Evolutionary conservation across 257 asterid genomes (phyloP), one percentile per base, ranked within the genome.

Genomic region (Petrea volubilis): DNA sequence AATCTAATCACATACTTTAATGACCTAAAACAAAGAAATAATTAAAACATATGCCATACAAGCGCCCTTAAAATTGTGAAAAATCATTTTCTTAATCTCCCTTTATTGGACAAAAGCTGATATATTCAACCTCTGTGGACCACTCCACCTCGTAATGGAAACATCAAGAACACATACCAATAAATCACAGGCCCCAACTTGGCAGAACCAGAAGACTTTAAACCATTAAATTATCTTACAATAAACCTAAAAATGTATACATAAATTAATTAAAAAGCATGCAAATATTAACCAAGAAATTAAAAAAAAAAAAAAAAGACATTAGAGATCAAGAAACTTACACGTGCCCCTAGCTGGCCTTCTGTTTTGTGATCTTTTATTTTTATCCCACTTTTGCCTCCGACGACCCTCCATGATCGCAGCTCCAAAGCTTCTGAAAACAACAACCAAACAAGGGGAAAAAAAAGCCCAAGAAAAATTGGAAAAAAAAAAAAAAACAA

Each of bases 401-500:
- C 85, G 78, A 63, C 78, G 75, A 60, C 43, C 66, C 25, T 83
- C 84, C 88, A 83, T 83, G 71, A 71, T 67, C 64, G 27, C 64
- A 29, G 1, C 83, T 43, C 71, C 64, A 23, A 63, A 64, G 60
- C 46, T 10, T 25, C 73, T 25, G 25, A 40, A 2, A 47, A 47
- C 25, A 47, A 53, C 20, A 55, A 5, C 12, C 3, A 18, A 28
- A 20, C 3, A 6, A 18, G 20, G 17, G 0, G 17, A 41, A 53
- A 1, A 5, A 28, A 1, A 5, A 28, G 6, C 47, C 67, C 34
- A 7, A 47, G 23, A 31, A n/a, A 46, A 59, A n/a, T 20, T 12
- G n/a, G 4, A 4, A 20, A 64, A 0, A 17, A 33, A 21, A 0
- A 36, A 65, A 44, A 43, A 14, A 38, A 9, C 25, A 11, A 20